A percentile compares a stretch with the other conserved stretches of the same genome.
Evolutionary conservation across 805 yeast genomes (phyloP).

Genomic region (Candida berthetii): DNA sequence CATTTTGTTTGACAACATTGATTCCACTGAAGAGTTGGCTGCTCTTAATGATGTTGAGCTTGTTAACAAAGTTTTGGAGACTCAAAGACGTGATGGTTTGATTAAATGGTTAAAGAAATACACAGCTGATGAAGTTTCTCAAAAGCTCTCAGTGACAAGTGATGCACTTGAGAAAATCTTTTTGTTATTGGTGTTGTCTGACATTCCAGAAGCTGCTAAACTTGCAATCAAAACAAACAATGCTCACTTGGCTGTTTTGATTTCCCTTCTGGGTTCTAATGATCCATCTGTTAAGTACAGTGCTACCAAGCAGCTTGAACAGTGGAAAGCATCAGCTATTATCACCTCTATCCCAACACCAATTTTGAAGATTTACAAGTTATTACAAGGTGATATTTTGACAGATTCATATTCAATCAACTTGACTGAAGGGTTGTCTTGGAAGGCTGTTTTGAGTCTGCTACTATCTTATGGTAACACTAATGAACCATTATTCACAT

Average conservation of each 20-base stretch:
- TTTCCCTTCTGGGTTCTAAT: conserved; percentile 69
- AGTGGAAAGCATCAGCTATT: conserved; percentile 50
- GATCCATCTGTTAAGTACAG: conserved; percentile 47
- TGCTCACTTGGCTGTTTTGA: conserved; percentile 61
- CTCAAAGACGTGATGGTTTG: conserved; percentile 37
- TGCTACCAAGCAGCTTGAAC: conserved; percentile 56
- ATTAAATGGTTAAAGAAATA: conserved; percentile 51
- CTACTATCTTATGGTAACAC: conserved; percentile 58
- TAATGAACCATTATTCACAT: conserved; percentile 25
- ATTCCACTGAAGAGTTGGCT: conserved; percentile 10
- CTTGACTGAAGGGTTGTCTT: conserved; percentile 43
- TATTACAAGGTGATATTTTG: conserved; percentile 50
- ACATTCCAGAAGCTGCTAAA: conserved; percentile 55
- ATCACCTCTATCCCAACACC: conserved; percentile 42
- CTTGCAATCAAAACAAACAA: conserved; percentile 57
- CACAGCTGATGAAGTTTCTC: conserved; percentile 28
- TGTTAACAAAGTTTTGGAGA: conserved; percentile 21
- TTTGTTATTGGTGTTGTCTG: conserved; percentile 43
- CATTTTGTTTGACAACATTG: conserved; percentile 48
- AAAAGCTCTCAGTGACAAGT: conserved; percentile 20
- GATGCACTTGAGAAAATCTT: conserved; percentile 48
- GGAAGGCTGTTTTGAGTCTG: conserved; percentile 60
- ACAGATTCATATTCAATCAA: conserved; percentile 22
- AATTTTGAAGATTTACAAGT: conserved; percentile 53
- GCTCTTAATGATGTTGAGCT: conserved; percentile 16